phyloP scores from a whole-genome alignment of 345 rosid species.

The Salix arbutifolia region DNA sequence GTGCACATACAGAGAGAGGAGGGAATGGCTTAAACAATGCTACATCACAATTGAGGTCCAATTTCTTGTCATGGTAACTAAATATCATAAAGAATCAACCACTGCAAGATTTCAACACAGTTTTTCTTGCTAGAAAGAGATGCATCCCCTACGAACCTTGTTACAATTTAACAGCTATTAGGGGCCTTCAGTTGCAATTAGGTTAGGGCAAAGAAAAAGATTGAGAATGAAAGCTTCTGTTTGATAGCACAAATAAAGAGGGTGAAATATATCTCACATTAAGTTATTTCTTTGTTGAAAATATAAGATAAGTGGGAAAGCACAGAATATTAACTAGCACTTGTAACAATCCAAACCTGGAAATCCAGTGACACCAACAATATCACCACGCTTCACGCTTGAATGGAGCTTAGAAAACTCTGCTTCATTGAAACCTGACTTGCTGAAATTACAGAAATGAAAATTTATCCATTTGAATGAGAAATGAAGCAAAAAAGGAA shows the following conservation, averaged over 20 bases:
- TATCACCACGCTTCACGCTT: conserved; percentile 82
- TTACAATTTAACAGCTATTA: neutral
- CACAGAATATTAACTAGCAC: neutral
- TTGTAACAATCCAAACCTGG: conserved; percentile 57
- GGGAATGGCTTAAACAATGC: neutral
- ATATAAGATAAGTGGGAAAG: neutral
- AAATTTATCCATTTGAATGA: neutral
- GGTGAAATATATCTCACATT: neutral
- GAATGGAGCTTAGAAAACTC: conserved; percentile 68
- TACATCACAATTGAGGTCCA: neutral
- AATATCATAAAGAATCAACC: neutral
- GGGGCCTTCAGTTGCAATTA: neutral
- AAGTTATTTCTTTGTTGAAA: neutral
- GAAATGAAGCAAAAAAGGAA: neutral
- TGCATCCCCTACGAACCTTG: neutral
- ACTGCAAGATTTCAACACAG: neutral
- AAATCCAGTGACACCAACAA: conserved; percentile 87
- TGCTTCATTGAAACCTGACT: conserved; percentile 67
- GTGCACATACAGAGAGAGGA: neutral
- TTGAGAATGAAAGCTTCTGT: neutral
- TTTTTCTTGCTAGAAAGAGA: neutral
- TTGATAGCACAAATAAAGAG: neutral
- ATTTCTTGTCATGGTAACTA: neutral
- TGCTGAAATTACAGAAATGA: conserved; percentile 39
- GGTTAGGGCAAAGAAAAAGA: neutral